Evolutionary conservation across 1,284 basidiomycete genomes (phyloP), one percentile per base, ranked within the genome.

Genomic region (Lentinula novae-zelandiae): DNA sequence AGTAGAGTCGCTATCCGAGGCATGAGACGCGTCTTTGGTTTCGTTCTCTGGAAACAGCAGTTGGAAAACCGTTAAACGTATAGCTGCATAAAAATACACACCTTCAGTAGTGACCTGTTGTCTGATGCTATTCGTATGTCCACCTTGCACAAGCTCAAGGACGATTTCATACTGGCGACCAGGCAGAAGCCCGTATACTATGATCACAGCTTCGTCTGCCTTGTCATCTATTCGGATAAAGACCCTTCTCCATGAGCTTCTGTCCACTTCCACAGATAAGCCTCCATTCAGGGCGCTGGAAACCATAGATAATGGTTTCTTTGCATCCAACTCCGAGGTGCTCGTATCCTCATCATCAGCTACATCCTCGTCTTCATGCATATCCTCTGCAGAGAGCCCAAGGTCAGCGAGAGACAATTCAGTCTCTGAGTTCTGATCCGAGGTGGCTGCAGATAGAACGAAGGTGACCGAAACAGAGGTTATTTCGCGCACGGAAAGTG

Each of bases 391-490:
- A 22, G 72, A 71, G 48, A 79, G 71, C 3, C 75, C 79, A 20
- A 82, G 73, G n/a, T 78, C 76, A 34, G 77, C 71, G 61, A 79
- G 68, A 42, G 76, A 73, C 42, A 75, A 71, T 58, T 80, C 78
- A 52, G 75, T 67, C 52, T 77, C 69, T 42, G 69, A 70, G 50
- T 62, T 64, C 20, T 65, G 54, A 61, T 73, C 73, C 46, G 75
- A 68, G 63, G 81, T 73, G 39, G 76, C 76, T 3, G 86, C 85
- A 0, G 87, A 84, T 36, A 93, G 81, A 61, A 89, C 81, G 71
- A 93, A 92, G 0, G 90, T 89, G 12, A 82, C 89, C 1, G 89
- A 92, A 57, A 92, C 89, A 0, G 90, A 92, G 36, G 90, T 90
- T 57, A 92, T 85, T 75, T 92, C 90, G 52, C 84, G 81, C 31